Percentiles rank a stretch among this genome's conserved stretches.
phyloP scores from a whole-genome alignment of 2,329 filamentous ascomycete species.

The Fusarium bactridioides region DNA sequence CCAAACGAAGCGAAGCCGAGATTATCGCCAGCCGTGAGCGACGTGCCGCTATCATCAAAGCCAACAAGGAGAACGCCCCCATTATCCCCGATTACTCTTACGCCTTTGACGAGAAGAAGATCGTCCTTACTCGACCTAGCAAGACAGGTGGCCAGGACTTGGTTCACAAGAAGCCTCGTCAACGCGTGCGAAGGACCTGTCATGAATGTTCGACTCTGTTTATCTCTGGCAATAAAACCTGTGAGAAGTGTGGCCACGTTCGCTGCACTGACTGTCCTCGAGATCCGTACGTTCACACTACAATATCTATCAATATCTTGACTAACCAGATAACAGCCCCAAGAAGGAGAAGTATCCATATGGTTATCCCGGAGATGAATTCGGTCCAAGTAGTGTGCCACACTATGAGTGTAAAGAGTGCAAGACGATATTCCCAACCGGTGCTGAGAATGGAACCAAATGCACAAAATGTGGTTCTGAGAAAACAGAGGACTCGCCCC shows the following conservation, averaged over 20 bases:
- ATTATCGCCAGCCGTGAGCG: slow-evolving; percentile 60
- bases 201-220: slow-evolving; percentile 77
- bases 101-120: slow-evolving; percentile 54
- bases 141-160: slow-evolving; percentile 74
- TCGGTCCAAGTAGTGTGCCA: slow-evolving; percentile 59
- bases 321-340: slow-evolving; percentile 52
- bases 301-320: slow-evolving; percentile 4
- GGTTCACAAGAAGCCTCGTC: slow-evolving; percentile 73
- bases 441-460: slow-evolving; percentile 58
- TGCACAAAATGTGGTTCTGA: slow-evolving; percentile 69
- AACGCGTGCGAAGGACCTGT: slow-evolving; percentile 78
- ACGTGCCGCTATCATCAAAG: slow-evolving; percentile 59
- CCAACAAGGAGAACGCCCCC: slow-evolving; percentile 64
- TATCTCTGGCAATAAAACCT: slow-evolving; percentile 65
- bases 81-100: slow-evolving; percentile 60
- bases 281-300: slow-evolving; percentile 70
- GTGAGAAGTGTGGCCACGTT: slow-evolving; percentile 72
- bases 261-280: slow-evolving; percentile 84
- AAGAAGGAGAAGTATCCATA: slow-evolving; percentile 75
- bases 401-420: slow-evolving; percentile 71
- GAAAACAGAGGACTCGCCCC: slow-evolving; percentile 66
- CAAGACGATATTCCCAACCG: slow-evolving; percentile 62
- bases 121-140: slow-evolving; percentile 68
- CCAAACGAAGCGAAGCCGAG: slow-evolving; percentile 67
- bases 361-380: slow-evolving; percentile 73